Evolutionary conservation across 2,329 filamentous ascomycete species (phyloP).

Genomic region (Aspergillus pseudonomiae): DNA sequence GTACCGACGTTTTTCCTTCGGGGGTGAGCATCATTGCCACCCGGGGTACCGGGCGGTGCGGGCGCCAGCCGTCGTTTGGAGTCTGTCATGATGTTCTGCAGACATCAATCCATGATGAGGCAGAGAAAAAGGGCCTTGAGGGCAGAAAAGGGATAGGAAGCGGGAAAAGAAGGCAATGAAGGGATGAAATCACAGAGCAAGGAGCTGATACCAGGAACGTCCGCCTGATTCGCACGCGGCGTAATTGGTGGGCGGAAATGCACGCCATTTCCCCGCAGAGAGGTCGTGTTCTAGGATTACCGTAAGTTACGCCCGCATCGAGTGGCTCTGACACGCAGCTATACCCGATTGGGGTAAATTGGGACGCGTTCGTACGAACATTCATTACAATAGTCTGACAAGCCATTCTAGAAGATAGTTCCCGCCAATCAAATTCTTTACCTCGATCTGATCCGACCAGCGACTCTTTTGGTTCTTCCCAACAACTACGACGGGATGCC

Average conservation of each 20-base stretch:
- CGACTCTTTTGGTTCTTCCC: background rate
- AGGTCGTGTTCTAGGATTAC: background rate
- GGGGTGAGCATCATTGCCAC: constrained; percentile 17
- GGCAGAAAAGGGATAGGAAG: background rate
- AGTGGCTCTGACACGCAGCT: background rate
- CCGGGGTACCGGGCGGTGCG: constrained; percentile 15
- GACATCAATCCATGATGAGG: constrained; percentile 16
- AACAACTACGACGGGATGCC: background rate
- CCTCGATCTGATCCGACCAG: too few species aligned
- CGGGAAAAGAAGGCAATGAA: background rate
- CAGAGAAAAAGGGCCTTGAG: background rate
- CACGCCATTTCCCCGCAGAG: constrained; percentile 10
- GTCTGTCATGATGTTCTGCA: constrained; percentile 17
- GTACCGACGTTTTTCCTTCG: constrained; percentile 29
- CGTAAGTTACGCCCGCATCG: background rate
- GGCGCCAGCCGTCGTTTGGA: constrained; percentile 21
- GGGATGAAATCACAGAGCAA: background rate
- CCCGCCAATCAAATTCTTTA: background rate
- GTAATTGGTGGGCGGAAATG: constrained; percentile 9
- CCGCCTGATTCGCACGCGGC: background rate
- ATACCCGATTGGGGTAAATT: background rate
- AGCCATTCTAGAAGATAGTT: background rate
- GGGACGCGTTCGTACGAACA: background rate
- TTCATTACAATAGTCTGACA: constrained; percentile 2
- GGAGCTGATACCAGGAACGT: background rate